Evolutionary conservation across 371 early-diverging fungal species (phyloP).

Genomic region (Apophysomyces variabilis): DNA sequence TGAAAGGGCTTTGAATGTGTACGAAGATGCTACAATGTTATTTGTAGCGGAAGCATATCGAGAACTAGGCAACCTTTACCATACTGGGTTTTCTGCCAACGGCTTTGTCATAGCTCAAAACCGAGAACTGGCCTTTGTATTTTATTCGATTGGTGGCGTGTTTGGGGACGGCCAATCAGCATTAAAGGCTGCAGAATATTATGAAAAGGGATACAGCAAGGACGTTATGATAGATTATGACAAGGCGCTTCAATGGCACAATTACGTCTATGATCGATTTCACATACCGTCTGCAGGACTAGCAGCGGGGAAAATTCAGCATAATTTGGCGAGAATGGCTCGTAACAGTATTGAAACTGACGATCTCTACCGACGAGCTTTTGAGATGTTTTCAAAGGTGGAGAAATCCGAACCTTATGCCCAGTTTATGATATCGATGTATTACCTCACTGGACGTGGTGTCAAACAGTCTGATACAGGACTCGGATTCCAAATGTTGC

Average conservation of each 20-base stretch:
- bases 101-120: slow-evolving; percentile 16
- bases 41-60: background rate
- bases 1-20: background rate
- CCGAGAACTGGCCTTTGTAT: slow-evolving; percentile 16
- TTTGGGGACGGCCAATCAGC: background rate
- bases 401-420: slow-evolving; percentile 12
- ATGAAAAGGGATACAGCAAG: slow-evolving; percentile 2
- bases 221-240: background rate
- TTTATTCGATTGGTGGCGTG: background rate
- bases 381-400: slow-evolving; percentile 7
- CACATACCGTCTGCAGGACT: background rate
- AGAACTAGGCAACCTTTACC: background rate
- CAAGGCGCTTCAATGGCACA: slow-evolving; percentile 16
- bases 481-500: slow-evolving; percentile 18
- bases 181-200: slow-evolving; percentile 20
- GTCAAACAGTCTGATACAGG: slow-evolving; percentile 11
- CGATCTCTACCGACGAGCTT: slow-evolving; percentile 18
- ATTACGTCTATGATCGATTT: background rate
- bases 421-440: slow-evolving; percentile 28
- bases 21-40: too few species aligned
- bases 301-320: slow-evolving; percentile 24
- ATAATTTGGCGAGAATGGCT: slow-evolving; percentile 13
- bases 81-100: background rate
- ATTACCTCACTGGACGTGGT: slow-evolving; percentile 31
- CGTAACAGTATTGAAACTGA: background rate